Base-by-base conservation (phyloP, 352 stramenopile genomes). In the Globisporangium nagaii region DNA sequence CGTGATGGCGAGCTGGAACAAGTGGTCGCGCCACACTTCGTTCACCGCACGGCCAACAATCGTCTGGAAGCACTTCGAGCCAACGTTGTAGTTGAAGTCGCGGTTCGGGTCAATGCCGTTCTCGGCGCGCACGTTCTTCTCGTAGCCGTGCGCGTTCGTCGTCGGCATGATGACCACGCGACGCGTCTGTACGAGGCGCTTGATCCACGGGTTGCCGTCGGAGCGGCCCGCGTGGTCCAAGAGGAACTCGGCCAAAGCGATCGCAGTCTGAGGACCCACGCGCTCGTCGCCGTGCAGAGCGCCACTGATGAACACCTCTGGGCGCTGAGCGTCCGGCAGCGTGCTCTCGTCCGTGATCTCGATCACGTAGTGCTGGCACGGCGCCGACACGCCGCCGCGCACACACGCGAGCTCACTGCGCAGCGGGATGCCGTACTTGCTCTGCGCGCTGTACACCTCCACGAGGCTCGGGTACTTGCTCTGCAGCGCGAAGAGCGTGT, bases 1-100 rank as follows among this genome's bases (percentile, higher is more conserved):
- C 4, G 97, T 99, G 20, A 99, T 79, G 13, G 86, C 73, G 8
- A 98, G 73, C 60, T 98, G 94, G 67, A 99, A 98, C 31, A 98
- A 68, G 60, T 99, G 91, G 48, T 97, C 80, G 6, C 91, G 86
- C 73, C 88, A 99, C 15, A 99, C 67, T 69, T 98, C 94, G 62
- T 99, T 98, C 22, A 98, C 76, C 1, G 82, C 92, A 25, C 96
- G 80, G 3, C 86, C 93, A 6, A 93, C 88, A 63, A 98, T 96
- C 4, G 94, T 96, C 62, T 90, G 64, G 88, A 98, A 98, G 56
- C 95, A 99, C 6, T 65, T 70, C 5, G 64, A 46, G 12, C 49
- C 60, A 13, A 91, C 73, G 71, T 94, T 88, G 70, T 98, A 98
- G 17, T 94, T 89, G 66, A 98, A 99, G 65, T 99, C 96, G 24